These are phyloP conservation scores for Mucor mucedo DNA, from an alignment of 371 early-diverging fungal species.

Conservation along the genomic window DNA sequence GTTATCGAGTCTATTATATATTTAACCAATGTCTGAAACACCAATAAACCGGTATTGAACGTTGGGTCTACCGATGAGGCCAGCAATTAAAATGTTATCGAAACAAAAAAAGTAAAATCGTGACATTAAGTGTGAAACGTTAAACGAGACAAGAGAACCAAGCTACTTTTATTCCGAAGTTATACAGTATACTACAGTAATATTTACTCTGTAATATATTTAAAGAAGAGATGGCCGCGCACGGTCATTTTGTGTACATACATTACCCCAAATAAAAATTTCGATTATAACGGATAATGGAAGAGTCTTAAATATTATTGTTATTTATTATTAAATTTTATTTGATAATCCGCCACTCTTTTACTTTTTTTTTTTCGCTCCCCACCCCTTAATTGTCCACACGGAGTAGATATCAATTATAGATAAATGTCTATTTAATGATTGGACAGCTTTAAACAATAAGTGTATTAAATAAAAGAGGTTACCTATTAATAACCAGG, in stretches of 20 bases:
- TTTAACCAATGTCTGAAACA: too few species aligned
- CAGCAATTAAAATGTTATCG: background rate
- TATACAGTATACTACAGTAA: constrained; percentile 1
- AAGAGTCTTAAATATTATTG: background rate
- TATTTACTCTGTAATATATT: background rate
- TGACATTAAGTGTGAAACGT: constrained; percentile 17
- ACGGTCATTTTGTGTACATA: constrained; percentile 17
- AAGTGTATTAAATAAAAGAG: too few species aligned
- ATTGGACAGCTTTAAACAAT: too few species aligned
- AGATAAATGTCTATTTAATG: background rate
- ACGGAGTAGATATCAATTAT: constrained; percentile 1
- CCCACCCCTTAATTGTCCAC: too few species aligned
- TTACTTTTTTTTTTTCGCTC: too few species aligned
- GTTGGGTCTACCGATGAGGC: background rate
- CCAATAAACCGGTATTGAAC: too few species aligned
- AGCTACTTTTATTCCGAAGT: constrained; percentile 8
- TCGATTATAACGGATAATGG: background rate
- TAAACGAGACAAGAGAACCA: background rate
- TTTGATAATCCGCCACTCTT: background rate
- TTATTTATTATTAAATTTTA: constrained; percentile 2
- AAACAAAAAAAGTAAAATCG: background rate
- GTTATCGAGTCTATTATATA: too few species aligned
- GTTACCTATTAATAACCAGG: too few species aligned
- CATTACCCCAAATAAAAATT: background rate
- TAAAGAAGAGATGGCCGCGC: background rate